Base-by-base conservation (phyloP, 2,329 filamentous ascomycete species). In the Pseudogymnoascus sp. region DNA sequence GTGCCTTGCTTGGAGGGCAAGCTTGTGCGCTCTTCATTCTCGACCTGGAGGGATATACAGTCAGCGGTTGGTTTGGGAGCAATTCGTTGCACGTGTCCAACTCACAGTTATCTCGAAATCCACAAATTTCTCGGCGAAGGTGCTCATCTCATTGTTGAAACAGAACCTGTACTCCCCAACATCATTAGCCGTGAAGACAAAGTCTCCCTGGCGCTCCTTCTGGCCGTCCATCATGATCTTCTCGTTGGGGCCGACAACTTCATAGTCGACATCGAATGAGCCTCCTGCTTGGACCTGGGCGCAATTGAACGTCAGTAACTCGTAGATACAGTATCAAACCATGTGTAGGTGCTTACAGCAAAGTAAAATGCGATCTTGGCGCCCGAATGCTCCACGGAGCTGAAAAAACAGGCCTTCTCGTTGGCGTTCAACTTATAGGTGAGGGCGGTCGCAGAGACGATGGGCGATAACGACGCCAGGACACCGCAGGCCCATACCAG, bases 281-380 rank as follows among this genome's bases (percentile, higher is more conserved):
- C 95, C 96, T 73, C 95, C 95, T 7, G 93, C 93, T 96, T 99
- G 95, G 57, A 97, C 93, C 93, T 96, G 67, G 45, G 40, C 11
- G 59, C 34, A 39, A 63, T 61, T 61, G 57, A 34, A 39, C 29
- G 8, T 66, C 37, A 67, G 18, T 18, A 57, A 26, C 61, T 36
- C n/a, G 26, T 5, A 64, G 16, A 63, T 23, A 31, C 12, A 14
- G 14, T 57, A 21, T 14, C 29, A 18, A 36, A 16, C 29, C 5
- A 34, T 8, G 36, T 26, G 37, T 1, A 51, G 23, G 18, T 40
- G 79, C 88, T 69, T 80, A 99, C 95, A 66, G 95, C 96, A 78
- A 99, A 99, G 81, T 99, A 99, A 75, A 99, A 99, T 60, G 95
- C 93, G 69, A 99, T 82, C 84, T 99, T 99, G 72, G 90, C 86